Evolutionary conservation across 441 rosid species (phyloP).

Genomic region (Pelargonium myrrhifolium): DNA sequence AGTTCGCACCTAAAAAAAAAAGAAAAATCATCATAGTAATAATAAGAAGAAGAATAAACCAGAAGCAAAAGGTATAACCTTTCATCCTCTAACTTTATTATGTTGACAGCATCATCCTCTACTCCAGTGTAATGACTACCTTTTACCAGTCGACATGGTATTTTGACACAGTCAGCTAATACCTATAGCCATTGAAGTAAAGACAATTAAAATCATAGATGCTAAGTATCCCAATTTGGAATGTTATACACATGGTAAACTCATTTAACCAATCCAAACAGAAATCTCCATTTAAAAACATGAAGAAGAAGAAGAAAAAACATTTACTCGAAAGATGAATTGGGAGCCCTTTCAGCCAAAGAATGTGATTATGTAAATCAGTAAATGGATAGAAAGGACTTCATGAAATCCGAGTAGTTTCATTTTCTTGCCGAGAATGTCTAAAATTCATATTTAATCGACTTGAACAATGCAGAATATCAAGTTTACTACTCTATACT

Average conservation of each 20-base stretch:
- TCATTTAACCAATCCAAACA: background rate
- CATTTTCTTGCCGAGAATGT: background rate
- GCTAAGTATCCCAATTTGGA: background rate
- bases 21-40: no score
- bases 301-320: background rate
- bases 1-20: no score
- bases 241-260: background rate
- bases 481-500: background rate
- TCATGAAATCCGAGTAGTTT: background rate
- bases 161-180: constrained; percentile 69
- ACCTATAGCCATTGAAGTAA: constrained; percentile 50
- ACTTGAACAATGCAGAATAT: background rate
- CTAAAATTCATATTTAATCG: background rate
- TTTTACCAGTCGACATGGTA: constrained; percentile 91
- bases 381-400: background rate
- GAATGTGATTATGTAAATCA: background rate
- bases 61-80: constrained; percentile 46
- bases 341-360: background rate
- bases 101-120: constrained; percentile 96
- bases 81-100: constrained; percentile 76
- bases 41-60: background rate
- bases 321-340: background rate
- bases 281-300: background rate
- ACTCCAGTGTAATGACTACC: constrained; percentile 97
- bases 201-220: constrained; percentile 15